A percentile compares a stretch with the other conserved stretches of the same genome.
Conservation (phyloP, 305 asterid genomes). For the Solanum aculeatissimum region DNA sequence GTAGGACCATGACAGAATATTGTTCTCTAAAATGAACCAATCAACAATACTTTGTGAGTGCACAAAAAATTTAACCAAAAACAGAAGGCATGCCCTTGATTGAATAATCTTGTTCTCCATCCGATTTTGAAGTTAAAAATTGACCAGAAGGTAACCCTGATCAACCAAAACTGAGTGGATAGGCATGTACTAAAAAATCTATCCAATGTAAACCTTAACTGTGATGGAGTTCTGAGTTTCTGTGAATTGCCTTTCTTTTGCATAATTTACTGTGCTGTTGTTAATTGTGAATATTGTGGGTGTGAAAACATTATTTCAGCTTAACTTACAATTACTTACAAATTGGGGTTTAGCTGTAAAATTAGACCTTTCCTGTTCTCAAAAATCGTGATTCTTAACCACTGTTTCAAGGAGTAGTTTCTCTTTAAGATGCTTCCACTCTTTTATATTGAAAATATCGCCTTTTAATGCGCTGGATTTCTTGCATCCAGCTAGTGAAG, state of each 20-base stretch:
- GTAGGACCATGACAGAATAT: not conserved
- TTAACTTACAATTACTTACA: not conserved
- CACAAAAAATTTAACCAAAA: not conserved
- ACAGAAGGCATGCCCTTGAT: not conserved
- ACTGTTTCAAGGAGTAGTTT: not conserved
- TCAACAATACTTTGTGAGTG: not conserved
- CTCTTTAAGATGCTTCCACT: not conserved
- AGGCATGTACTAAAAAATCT: not conserved
- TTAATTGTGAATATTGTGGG: not conserved
- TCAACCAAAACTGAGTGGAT: not conserved
- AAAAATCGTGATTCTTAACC: not conserved
- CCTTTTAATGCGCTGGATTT: not conserved
- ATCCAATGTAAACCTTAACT: not conserved
- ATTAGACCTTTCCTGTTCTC: not conserved
- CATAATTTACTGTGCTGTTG: not conserved
- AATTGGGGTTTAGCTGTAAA: not conserved
- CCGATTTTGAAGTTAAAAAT: not conserved
- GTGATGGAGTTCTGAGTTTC: not conserved
- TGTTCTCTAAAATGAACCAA: not conserved
- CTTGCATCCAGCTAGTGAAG: slow-evolving; percentile 52
- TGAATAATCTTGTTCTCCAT: not conserved
- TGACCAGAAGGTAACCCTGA: not conserved
- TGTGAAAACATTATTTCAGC: not conserved
- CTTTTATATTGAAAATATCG: not conserved
- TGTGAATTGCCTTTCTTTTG: not conserved